Evolutionary conservation across 306 rosid genomes (phyloP), one percentile per base, ranked within the genome.

Genomic region (Vigna mungo): DNA sequence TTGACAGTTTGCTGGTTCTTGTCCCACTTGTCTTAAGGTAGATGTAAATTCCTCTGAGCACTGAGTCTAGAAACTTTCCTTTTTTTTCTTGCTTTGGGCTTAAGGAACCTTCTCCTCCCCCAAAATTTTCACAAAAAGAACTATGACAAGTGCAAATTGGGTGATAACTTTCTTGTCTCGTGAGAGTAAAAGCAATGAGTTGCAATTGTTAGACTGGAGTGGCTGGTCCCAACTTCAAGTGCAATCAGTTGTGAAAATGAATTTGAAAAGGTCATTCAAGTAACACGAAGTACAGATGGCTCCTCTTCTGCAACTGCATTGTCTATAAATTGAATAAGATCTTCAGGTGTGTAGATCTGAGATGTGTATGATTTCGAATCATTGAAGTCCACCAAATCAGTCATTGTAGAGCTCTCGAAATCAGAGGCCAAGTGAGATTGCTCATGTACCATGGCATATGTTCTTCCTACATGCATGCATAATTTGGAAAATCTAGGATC

Each of bases 311-410:
- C 55, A 54, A 86, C 48, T 68, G 78, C 73, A 49, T 72, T 58
- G 80, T 83, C 86, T 56, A 83, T 78, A 71, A 90, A 88, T 58
- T 56, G 79, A 70, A 87, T 77, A 47, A 95, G 96, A 84, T 88
- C 94, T 53, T 82, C 83, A 44, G 91, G 88, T 49, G 81, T 72
- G 73, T 83, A 85, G 77, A 89, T 44, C 43, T 64, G 84, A 75
- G 80, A 86, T 18, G 79, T n/a, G 56, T 27, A 76, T 21, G 77
- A 83, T 90, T 81, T 80, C 56, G 86, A 46, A 56, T 83, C 12
- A 66, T 34, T 5, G 72, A 78, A 77, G 53, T 73, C 86, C 71
- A 59, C 79, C 59, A 80, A 59, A 74, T 87, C 89, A 60, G 81
- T 55, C 63, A 68, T 52, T 56, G 80, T 66, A 83, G 77, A 25